Base-by-base conservation (phyloP, 305 asterid genomes). In the Solanum hybrid region DNA sequence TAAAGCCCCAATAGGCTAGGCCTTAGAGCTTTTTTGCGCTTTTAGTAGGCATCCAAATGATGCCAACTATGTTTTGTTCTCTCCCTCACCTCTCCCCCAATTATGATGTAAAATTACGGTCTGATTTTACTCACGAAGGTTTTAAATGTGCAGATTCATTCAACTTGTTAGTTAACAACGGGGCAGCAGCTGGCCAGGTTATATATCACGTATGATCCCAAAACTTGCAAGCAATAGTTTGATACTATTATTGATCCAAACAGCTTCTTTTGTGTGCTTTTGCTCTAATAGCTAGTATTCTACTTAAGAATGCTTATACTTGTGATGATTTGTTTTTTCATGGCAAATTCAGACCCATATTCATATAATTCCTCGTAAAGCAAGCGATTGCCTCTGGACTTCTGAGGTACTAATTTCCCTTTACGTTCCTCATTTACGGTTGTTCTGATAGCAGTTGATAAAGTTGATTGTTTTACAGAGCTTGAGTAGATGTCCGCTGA, bases 131-230 rank as follows among this genome's bases (percentile, higher is more conserved):
- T 85, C 77, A 85, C 33, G 31, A 6, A 33, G 12, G 46, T 85
- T 85, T 34, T 3, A 57, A 46, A 74, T 87, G n/a, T 91, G 92
- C 95, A 97, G 99, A 97, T 94, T 96, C 99, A 22, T 97, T 97
- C 93, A 97, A 97, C 95, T 87, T 97, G 96, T 93, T 97, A 35
- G 99, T 96, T 87, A 97, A 97, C 97, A 97, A 97, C 31, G 99
- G 99, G n/a, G 94, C 92, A 78, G 95, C 98, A 81, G 96, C 99
- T 29, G 98, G 99, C 90, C 99, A 97, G 94, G 99, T 97, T 86
- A 89, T 97, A 89, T 96, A 93, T 90, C 99, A 97, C 69, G 99
- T 97, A 94, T 92, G 97, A 90, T 82, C n/a, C 69, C 40, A 85
- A 57, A 83, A 42, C 33, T 33, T 33, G 69, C 18, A 24, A 67